phyloP scores from a whole-genome alignment of 129 eudicot genomes.

The Glebionis coronaria region DNA sequence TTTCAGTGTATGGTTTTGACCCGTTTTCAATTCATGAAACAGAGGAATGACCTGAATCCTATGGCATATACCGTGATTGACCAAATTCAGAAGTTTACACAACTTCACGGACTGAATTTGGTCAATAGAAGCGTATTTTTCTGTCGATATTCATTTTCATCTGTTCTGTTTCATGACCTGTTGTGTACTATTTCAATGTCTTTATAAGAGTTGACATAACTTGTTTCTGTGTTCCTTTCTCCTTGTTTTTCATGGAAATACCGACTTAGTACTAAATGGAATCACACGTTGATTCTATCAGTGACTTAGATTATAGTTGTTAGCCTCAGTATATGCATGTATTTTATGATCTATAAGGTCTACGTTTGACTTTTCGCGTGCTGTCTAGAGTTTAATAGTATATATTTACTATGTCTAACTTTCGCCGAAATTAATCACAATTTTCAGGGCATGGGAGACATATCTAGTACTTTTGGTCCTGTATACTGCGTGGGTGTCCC shows the following conservation, averaged over 20 bases:
- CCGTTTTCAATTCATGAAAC: constrained; percentile 17
- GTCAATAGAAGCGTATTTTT: neutral
- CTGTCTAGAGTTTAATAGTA: neutral
- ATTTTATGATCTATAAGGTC: constrained; percentile 3
- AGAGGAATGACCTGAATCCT: constrained; percentile 15
- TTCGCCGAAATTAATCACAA: neutral
- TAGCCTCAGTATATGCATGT: constrained; percentile 7
- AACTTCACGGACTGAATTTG: no score
- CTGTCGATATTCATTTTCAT: neutral
- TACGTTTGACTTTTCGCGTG: neutral
- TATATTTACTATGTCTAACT: constrained; percentile 4
- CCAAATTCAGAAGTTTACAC: no score
- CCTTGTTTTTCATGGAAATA: neutral
- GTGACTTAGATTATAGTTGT: constrained; percentile 3
- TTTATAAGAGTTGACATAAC: neutral
- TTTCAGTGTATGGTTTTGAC: constrained; percentile 14
- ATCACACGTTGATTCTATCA: neutral
- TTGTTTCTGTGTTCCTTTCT: neutral
- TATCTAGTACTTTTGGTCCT: constrained; percentile 63
- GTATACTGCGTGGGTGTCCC: constrained; percentile 87
- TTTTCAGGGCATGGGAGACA: constrained; percentile 78
- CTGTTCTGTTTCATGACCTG: neutral
- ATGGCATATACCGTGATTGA: neutral
- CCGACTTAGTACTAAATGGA: neutral
- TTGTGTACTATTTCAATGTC: neutral